phyloP scores from a whole-genome alignment of 2,329 filamentous ascomycete genomes.

The Ophiosphaerella narmari region DNA sequence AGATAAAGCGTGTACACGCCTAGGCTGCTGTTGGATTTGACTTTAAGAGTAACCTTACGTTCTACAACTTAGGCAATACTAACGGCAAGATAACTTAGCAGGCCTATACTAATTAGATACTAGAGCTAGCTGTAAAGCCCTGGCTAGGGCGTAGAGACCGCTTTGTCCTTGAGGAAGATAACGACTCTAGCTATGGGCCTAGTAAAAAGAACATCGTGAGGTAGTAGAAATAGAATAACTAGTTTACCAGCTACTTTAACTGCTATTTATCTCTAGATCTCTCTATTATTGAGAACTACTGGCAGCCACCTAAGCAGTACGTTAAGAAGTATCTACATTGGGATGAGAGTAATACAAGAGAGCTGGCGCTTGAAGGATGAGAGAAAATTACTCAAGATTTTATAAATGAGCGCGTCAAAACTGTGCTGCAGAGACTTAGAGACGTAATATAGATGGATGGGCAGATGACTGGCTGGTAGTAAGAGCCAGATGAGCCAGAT shows the following conservation, averaged over 20 bases:
- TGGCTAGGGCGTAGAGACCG: too few species aligned
- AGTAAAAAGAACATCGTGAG: too few species aligned
- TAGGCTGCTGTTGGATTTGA: constrained; percentile 5
- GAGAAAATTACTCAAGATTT: constrained; percentile 2
- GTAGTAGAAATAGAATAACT: too few species aligned
- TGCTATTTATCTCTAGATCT: too few species aligned
- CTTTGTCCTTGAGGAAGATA: too few species aligned
- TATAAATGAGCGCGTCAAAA: constrained; percentile 7
- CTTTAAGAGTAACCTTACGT: constrained; percentile 5
- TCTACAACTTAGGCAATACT: constrained; percentile 4
- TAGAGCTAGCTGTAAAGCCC: too few species aligned
- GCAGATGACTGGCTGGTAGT: constrained; percentile 4
- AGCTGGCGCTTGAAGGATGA: constrained; percentile 5
- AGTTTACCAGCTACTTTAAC: too few species aligned
- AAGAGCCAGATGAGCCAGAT: too few species aligned
- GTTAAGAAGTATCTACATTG: constrained; percentile 8
- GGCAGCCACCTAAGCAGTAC: constrained; percentile 10
- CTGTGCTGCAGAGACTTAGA: constrained; percentile 3
- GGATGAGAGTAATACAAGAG: constrained; percentile 7
- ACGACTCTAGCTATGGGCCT: too few species aligned
- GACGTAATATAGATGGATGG: constrained; percentile 6
- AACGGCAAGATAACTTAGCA: constrained; percentile 9
- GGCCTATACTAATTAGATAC: too few species aligned
- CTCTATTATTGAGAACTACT: too few species aligned
- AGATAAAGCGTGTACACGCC: constrained; percentile 2